Percentiles rank a stretch among this genome's conserved stretches.
Evolutionary conservation across 2,329 filamentous ascomycete genomes (phyloP).

Genomic region (Ophiostoma piceae): DNA sequence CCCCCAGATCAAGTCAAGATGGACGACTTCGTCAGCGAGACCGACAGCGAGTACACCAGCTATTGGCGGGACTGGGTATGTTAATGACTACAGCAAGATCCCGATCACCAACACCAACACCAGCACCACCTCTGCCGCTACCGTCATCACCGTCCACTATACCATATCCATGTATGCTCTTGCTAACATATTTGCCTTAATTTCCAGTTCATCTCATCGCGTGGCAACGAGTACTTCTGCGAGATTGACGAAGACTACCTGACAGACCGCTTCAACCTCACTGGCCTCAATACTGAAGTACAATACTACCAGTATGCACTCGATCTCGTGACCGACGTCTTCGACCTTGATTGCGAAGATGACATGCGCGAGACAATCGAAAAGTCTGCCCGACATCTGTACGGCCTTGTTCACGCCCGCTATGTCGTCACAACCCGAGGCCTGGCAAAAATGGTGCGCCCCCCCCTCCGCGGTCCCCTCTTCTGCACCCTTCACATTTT

Average conservation of each 20-base stretch:
- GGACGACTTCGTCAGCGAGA: constrained; percentile 98
- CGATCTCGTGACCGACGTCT: constrained; percentile 95
- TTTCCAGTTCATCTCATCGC: constrained; percentile 85
- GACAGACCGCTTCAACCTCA: constrained; percentile 96
- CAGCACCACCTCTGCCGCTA: neutral
- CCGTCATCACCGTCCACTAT: neutral
- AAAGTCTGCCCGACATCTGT: constrained; percentile 91
- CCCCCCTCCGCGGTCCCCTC: neutral
- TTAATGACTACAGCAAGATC: constrained; percentile 30
- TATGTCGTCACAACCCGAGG: constrained; percentile 96
- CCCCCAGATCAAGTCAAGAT: constrained; percentile 44
- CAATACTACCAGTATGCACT: constrained; percentile 99
- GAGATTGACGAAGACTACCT: constrained; percentile 99
- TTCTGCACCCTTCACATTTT: neutral
- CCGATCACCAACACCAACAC: too few relatives aligned
- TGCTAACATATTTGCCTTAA: constrained; percentile 8
- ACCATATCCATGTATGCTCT: too few relatives aligned
- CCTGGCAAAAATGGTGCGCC: constrained; percentile 75
- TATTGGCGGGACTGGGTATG: constrained; percentile 99
- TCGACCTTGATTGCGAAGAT: constrained; percentile 97
- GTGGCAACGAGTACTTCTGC: constrained; percentile 98
- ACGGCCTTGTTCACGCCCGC: constrained; percentile 89
- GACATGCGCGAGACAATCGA: constrained; percentile 98
- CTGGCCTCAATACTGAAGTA: constrained; percentile 92
- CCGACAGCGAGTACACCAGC: constrained; percentile 97